Percentiles rank a stretch among this genome's conserved stretches.
Conservation (phyloP, 106 monocot species). For the Acorus gramineus region DNA sequence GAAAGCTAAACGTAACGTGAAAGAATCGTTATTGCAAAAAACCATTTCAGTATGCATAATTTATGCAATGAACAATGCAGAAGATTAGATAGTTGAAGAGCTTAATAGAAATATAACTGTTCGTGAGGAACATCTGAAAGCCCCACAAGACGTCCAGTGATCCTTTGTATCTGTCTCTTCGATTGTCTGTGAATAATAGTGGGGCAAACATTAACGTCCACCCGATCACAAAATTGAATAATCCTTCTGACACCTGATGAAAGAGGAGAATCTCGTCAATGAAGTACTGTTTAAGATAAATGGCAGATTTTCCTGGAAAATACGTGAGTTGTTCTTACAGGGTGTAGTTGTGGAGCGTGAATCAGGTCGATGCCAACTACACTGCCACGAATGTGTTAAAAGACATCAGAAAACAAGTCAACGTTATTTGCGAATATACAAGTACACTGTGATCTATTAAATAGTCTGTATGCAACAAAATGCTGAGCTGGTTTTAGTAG, state of each 20-base stretch:
- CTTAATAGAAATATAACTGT: slow-evolving; percentile 31
- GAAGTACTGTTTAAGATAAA: background rate
- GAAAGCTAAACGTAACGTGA: slow-evolving; percentile 42
- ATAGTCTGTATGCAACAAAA: too few species aligned
- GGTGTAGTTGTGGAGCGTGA: slow-evolving; percentile 74
- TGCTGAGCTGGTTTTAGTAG: too few species aligned
- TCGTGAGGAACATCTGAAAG: slow-evolving; percentile 94
- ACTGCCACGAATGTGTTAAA: slow-evolving; percentile 44
- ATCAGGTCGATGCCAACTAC: slow-evolving; percentile 75
- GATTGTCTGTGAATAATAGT: slow-evolving; percentile 62
- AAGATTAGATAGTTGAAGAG: background rate
- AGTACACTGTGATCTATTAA: too few species aligned
- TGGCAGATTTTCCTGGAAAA: background rate
- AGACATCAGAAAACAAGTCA: background rate
- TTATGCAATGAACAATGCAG: too few species aligned
- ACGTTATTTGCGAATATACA: too few species aligned
- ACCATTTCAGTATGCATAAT: too few species aligned
- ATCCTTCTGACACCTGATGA: slow-evolving; percentile 60
- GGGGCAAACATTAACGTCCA: slow-evolving; percentile 92
- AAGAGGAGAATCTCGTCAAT: background rate
- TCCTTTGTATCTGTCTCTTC: slow-evolving; percentile 57
- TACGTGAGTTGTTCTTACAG: slow-evolving; percentile 35
- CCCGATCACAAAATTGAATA: slow-evolving; percentile 90
- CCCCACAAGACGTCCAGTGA: slow-evolving; percentile 88
- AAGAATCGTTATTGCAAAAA: background rate